Evolutionary conservation across 1,284 basidiomycete species (phyloP).

Genomic region (Stygiomarasmius scandens): DNA sequence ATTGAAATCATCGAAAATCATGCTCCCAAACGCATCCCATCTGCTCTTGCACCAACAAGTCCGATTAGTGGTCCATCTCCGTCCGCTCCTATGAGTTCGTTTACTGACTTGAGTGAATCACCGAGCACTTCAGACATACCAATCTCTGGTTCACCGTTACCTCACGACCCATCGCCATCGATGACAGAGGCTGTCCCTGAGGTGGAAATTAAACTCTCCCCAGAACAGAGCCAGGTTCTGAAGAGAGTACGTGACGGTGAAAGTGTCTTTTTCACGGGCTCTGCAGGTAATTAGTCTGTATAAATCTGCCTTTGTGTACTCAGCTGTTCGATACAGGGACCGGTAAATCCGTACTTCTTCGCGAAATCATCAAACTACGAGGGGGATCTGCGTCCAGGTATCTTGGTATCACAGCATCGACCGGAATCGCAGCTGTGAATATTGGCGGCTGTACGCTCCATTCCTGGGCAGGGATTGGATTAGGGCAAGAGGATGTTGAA

Average conservation of each 20-base stretch:
- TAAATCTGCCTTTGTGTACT: not conserved
- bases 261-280: constrained; percentile 78
- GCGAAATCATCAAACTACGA: constrained; percentile 79
- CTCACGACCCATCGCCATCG: not conserved
- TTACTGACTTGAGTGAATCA: too few species aligned
- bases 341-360: constrained; percentile 89
- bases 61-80: too few species aligned
- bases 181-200: constrained; percentile 1
- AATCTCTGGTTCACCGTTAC: not conserved
- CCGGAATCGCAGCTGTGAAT: constrained; percentile 90
- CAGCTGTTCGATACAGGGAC: constrained; percentile 59
- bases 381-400: constrained; percentile 50
- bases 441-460: constrained; percentile 90
- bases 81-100: too few species aligned
- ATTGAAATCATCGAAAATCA: not conserved
- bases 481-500: constrained; percentile 67
- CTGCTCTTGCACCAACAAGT: too few species aligned
- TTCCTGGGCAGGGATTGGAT: constrained; percentile 87
- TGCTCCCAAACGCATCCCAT: too few species aligned
- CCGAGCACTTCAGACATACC: too few species aligned
- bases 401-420: constrained; percentile 89
- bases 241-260: constrained; percentile 32
- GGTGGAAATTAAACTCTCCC: constrained; percentile 32
- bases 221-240: constrained; percentile 38
- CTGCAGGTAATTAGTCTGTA: constrained; percentile 57